Percentiles rank a stretch among this genome's conserved stretches.
These are phyloP conservation scores for Lotus japonicus DNA, from an alignment of 306 rosid genomes.

Conservation along the genomic window DNA sequence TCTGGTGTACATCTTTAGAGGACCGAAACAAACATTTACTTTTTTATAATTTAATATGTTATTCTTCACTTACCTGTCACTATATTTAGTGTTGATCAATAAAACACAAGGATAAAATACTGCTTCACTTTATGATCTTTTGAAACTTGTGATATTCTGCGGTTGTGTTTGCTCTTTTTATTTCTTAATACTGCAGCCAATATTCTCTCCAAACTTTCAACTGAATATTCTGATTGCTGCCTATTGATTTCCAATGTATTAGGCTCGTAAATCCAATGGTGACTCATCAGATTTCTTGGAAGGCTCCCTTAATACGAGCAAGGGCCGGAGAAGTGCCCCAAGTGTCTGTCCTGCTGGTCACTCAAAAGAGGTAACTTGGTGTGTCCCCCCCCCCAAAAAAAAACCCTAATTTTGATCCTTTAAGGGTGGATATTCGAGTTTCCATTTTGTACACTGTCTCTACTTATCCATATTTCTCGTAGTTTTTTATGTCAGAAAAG, in stretches of 20 bases:
- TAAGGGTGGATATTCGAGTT: background rate
- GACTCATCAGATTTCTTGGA: slow-evolving; percentile 25
- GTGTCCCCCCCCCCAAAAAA: background rate
- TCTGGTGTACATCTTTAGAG: background rate
- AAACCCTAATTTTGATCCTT: background rate
- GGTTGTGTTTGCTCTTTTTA: slow-evolving; percentile 9
- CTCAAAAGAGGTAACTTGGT: slow-evolving; percentile 22
- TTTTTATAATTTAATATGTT: background rate
- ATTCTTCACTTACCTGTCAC: background rate
- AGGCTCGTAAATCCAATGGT: slow-evolving; percentile 26
- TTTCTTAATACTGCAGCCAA: background rate
- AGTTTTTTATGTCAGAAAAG: background rate
- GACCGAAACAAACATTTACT: background rate
- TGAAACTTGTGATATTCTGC: background rate
- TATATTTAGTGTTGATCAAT: background rate
- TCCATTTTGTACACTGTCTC: background rate
- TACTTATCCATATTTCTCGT: background rate
- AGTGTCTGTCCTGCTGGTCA: slow-evolving; percentile 11
- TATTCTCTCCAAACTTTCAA: background rate
- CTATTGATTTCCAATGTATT: slow-evolving; percentile 3
- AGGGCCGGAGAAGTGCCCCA: slow-evolving; percentile 20
- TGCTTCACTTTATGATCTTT: background rate
- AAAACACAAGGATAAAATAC: background rate
- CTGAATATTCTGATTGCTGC: slow-evolving; percentile 11
- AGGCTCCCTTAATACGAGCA: slow-evolving; percentile 17